Evolutionary conservation across 2,329 filamentous ascomycete species (phyloP).

Genomic region (Penicillium sp.): DNA sequence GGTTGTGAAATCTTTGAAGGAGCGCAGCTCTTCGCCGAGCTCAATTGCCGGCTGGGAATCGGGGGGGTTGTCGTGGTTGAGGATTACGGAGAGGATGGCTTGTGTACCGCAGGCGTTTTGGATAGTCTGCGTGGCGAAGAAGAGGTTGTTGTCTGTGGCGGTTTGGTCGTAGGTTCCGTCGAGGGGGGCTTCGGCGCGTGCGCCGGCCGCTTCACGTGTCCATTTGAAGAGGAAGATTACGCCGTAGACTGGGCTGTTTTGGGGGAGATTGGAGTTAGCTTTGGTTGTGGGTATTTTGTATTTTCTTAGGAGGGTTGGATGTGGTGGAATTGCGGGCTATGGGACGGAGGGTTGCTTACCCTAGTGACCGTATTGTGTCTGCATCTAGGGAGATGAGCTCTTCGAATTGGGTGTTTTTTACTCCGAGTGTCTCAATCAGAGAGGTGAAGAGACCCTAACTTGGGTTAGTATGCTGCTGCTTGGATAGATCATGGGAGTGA

Average conservation of each 20-base stretch:
- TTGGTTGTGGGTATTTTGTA: not conserved
- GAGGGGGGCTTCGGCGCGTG: conserved; percentile 64
- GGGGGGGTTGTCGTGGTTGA: conserved; percentile 66
- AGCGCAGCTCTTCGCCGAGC: conserved; percentile 66
- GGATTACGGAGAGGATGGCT: conserved; percentile 82
- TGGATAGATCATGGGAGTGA: not conserved
- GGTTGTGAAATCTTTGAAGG: conserved; percentile 86
- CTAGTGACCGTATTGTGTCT: conserved; percentile 50
- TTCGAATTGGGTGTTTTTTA: conserved; percentile 93
- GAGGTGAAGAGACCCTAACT: conserved; percentile 90
- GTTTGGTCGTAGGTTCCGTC: conserved; percentile 79
- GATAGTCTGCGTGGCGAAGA: conserved; percentile 96
- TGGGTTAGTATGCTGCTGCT: conserved; percentile 9
- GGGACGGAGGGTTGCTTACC: conserved; percentile 28
- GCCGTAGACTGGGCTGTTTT: conserved; percentile 72
- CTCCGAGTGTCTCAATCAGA: conserved; percentile 86
- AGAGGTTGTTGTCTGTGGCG: conserved; percentile 69
- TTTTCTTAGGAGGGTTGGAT: not conserved
- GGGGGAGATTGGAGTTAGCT: conserved; percentile 2
- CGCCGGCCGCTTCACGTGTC: conserved; percentile 58
- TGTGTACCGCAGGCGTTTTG: conserved; percentile 98
- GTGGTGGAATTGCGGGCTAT: not conserved
- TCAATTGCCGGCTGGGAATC: conserved; percentile 51
- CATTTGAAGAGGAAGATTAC: conserved; percentile 99
- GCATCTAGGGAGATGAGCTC: conserved; percentile 88